A percentile compares a stretch with the other conserved stretches of the same genome.
phyloP scores from a whole-genome alignment of 345 rosid species.

The Eucalyptus marginata region DNA sequence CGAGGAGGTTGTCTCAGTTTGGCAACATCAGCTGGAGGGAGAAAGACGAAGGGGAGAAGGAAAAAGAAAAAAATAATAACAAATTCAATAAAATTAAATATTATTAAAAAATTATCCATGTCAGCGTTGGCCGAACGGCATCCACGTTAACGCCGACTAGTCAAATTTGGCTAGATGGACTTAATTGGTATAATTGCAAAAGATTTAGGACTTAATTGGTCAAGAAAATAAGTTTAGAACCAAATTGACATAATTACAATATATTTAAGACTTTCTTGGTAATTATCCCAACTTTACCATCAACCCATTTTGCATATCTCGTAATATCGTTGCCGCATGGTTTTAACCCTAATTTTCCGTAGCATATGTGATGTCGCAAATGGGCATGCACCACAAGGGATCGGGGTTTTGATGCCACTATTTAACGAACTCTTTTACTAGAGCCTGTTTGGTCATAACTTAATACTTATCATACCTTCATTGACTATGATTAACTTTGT shows the following conservation, averaged over 20 bases:
- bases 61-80: no score
- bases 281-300: background rate
- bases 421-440: background rate
- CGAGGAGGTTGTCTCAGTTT: no score
- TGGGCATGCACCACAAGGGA: background rate
- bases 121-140: accelerated
- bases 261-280: background rate
- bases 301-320: background rate
- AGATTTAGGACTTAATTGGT: no score
- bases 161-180: no score
- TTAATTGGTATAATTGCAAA: no score
- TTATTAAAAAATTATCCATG: no score
- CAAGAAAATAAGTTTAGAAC: background rate
- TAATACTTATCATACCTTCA: background rate
- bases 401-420: background rate
- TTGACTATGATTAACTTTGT: background rate
- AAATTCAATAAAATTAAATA: no score
- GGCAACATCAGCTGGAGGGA: no score
- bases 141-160: accelerated
- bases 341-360: background rate
- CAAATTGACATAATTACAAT: background rate
- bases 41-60: no score
- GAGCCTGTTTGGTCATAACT: background rate
- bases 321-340: no score
- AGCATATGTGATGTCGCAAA: background rate